phyloP scores from a whole-genome alignment of 129 eudicot species.

The Silybum marianum region DNA sequence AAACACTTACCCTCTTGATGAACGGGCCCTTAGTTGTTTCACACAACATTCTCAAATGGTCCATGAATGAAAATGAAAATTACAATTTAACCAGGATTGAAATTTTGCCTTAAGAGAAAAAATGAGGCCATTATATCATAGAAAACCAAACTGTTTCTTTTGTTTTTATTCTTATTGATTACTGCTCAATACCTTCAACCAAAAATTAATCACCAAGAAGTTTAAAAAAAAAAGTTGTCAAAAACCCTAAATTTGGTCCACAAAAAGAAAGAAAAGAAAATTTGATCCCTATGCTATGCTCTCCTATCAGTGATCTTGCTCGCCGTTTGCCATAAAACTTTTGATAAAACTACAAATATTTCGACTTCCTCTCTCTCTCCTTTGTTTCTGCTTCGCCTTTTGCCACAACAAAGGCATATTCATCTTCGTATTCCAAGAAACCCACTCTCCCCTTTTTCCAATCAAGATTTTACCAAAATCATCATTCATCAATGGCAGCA shows the following conservation, averaged over 20 bases:
- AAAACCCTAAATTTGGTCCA: neutral
- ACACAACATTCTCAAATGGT: too few relatives aligned
- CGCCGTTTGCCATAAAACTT: neutral
- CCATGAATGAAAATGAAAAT: too few relatives aligned
- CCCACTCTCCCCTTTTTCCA: constrained; percentile 11
- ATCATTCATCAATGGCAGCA: constrained; percentile 51
- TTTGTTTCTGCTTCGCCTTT: constrained; percentile 8
- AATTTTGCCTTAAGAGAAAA: too few relatives aligned
- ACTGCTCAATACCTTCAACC: too few relatives aligned
- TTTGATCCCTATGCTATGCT: neutral
- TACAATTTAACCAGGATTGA: too few relatives aligned
- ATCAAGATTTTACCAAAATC: constrained; percentile 3
- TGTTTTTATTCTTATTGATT: too few relatives aligned
- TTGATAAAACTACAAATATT: constrained; percentile 1
- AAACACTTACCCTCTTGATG: too few relatives aligned
- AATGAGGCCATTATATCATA: too few relatives aligned
- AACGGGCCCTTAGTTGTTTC: too few relatives aligned
- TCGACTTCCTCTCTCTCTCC: constrained; percentile 16
- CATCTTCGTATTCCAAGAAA: constrained; percentile 19
- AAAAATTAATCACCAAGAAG: too few relatives aligned
- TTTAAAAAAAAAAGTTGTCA: too few relatives aligned
- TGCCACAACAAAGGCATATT: constrained; percentile 28
- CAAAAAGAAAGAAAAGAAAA: constrained; percentile 11
- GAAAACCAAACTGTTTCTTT: too few relatives aligned
- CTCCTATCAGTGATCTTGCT: neutral